A percentile compares a stretch with the other conserved stretches of the same genome.
Conservation (phyloP, 345 rosid genomes). For the Crucihimalaya himalaica region DNA sequence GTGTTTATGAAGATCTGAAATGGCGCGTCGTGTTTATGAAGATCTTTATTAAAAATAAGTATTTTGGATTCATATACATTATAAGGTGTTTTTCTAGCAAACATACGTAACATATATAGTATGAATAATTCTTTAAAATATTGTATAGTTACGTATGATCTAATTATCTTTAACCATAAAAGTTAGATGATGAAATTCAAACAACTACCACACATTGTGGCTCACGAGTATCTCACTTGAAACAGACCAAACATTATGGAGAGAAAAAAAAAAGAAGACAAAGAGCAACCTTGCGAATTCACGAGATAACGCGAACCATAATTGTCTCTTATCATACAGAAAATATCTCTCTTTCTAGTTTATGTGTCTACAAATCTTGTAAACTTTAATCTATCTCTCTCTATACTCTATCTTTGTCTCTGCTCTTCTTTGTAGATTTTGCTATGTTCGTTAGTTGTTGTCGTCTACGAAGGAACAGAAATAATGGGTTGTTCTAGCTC, state of each 20-base stretch:
- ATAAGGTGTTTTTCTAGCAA: not conserved
- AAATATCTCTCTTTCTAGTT: constrained; percentile 9
- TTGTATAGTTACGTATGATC: not conserved
- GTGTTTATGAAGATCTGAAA: no score
- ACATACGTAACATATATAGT: constrained; percentile 6
- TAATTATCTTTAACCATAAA: constrained; percentile 27
- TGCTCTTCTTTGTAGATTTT: constrained; percentile 17
- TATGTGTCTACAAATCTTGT: constrained; percentile 27
- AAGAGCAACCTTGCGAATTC: constrained; percentile 25
- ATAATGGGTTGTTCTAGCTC: constrained; percentile 43
- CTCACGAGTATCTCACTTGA: constrained; percentile 43
- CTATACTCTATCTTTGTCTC: constrained; percentile 1
- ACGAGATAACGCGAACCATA: constrained; percentile 37
- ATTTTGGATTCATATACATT: not conserved
- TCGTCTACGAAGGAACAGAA: not conserved
- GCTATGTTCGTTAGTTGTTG: constrained; percentile 20
- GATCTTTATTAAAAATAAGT: no score
- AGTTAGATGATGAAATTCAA: constrained; percentile 35
- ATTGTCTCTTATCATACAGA: constrained; percentile 8
- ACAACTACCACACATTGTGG: constrained; percentile 36
- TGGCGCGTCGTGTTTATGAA: no score
- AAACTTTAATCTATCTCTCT: not conserved
- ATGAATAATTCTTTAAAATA: not conserved
- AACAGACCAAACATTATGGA: constrained; percentile 42
- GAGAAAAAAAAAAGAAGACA: not conserved